Evolutionary conservation across 805 yeast species (phyloP).

Genomic region (Candida ovalis): DNA sequence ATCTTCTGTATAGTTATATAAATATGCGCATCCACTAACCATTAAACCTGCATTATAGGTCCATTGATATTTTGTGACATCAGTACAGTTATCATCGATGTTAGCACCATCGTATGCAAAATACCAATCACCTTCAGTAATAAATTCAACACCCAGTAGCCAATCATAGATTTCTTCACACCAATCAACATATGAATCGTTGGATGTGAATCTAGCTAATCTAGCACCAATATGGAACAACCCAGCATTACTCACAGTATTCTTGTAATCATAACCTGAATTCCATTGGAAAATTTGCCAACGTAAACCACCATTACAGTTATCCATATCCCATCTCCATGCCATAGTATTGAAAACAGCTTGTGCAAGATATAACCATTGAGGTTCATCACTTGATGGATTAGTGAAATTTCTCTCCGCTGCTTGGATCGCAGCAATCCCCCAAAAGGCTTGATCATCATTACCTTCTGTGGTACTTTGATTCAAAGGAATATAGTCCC

Average conservation of each 20-base stretch:
- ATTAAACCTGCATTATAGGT: conserved; percentile 81
- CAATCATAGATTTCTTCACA: conserved; percentile 77
- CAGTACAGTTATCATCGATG: conserved; percentile 56
- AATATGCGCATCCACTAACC: conserved; percentile 74
- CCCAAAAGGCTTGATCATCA: conserved; percentile 99
- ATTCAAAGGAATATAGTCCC: conserved; percentile 81
- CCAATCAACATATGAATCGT: conserved; percentile 70
- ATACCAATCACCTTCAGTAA: conserved; percentile 41
- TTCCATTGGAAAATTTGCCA: conserved; percentile 98
- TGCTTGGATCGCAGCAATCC: conserved; percentile 86
- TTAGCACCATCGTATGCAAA: conserved; percentile 69
- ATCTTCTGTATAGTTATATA: conserved; percentile 70
- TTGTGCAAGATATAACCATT: conserved; percentile 82
- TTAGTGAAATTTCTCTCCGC: conserved; percentile 83
- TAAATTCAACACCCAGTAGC: conserved; percentile 53
- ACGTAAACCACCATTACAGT: conserved; percentile 86
- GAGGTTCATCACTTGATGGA: conserved; percentile 57
- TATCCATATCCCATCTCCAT: conserved; percentile 70
- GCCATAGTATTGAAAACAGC: conserved; percentile 92
- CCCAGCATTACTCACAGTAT: conserved; percentile 87
- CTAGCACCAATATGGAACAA: conserved; percentile 85
- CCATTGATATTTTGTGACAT: conserved; percentile 65
- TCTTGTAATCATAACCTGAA: conserved; percentile 89
- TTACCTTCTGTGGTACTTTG: conserved; percentile 94
- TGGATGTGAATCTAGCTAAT: conserved; percentile 76